Percentiles rank a stretch among this genome's conserved stretches.
These are phyloP conservation scores for Mycena belliarum DNA, from an alignment of 768 basidiomycete genomes.

Conservation along the genomic window DNA sequence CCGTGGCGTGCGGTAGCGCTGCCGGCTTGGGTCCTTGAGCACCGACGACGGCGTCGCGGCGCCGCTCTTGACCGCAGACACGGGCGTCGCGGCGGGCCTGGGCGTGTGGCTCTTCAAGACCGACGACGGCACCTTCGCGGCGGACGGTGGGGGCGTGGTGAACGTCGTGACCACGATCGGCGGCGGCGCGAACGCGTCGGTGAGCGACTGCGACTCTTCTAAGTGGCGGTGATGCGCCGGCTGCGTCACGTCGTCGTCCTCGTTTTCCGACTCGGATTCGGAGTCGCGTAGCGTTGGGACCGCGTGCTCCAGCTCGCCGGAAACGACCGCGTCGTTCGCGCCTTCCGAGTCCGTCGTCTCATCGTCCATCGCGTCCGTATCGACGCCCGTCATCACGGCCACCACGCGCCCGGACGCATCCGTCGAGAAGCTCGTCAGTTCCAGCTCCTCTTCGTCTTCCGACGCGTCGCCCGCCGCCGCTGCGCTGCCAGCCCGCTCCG, in stretches of 20 bases:
- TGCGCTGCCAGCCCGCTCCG: not conserved
- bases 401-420: constrained; percentile 61
- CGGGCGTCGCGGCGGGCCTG: constrained; percentile 29
- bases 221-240: not conserved
- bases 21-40: constrained; percentile 53
- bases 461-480: constrained; percentile 42
- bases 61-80: constrained; percentile 39
- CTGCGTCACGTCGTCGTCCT: not conserved
- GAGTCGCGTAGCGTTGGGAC: not conserved
- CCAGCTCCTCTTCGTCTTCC: constrained; percentile 68
- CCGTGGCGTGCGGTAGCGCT: constrained; percentile 55
- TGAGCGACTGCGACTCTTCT: constrained; percentile 8
- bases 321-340: constrained; percentile 37
- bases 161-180: constrained; percentile 19
- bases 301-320: constrained; percentile 18
- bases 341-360: constrained; percentile 54
- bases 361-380: constrained; percentile 38
- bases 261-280: constrained; percentile 17
- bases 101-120: constrained; percentile 2
- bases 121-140: constrained; percentile 9
- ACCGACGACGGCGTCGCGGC: constrained; percentile 59
- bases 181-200: constrained; percentile 19
- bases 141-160: constrained; percentile 15
- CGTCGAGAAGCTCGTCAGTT: constrained; percentile 71
- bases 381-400: constrained; percentile 52